Conservation (phyloP, 805 yeast genomes). For the Schizosaccharomyces osmophilus region DNA sequence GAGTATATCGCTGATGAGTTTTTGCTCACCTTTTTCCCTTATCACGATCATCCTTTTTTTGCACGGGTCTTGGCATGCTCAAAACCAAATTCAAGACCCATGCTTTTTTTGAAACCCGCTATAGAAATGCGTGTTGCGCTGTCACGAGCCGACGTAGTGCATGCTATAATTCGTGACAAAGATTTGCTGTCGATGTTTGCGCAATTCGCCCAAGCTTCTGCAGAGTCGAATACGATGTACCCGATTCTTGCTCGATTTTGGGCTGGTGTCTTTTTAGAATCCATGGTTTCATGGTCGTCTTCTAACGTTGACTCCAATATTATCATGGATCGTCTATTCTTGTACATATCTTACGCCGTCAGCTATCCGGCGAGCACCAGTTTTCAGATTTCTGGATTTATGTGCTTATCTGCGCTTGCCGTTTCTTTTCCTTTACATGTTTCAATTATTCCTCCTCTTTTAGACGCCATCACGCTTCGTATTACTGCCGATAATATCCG, state of each 20-base stretch:
- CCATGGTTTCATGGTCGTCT: constrained; percentile 37
- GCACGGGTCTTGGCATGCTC: constrained; percentile 39
- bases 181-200: constrained; percentile 31
- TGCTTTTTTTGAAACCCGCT: constrained; percentile 20
- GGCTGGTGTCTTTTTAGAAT: constrained; percentile 43
- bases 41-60: constrained; percentile 49
- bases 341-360: background rate
- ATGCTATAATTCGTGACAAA: constrained; percentile 33
- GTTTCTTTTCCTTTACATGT: constrained; percentile 40
- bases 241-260: constrained; percentile 56
- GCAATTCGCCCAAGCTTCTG: constrained; percentile 24
- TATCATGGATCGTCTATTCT: constrained; percentile 13
- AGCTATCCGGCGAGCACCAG: background rate
- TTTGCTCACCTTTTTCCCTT: constrained; percentile 54
- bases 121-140: constrained; percentile 36
- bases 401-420: constrained; percentile 52
- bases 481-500: constrained; percentile 14
- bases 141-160: constrained; percentile 43
- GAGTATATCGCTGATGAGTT: constrained; percentile 53
- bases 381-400: constrained; percentile 53
- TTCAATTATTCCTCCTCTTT: constrained; percentile 33
- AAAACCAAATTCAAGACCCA: constrained; percentile 57
- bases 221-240: constrained; percentile 32
- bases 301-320: constrained; percentile 13
- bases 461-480: constrained; percentile 29